Conservation (phyloP, 106 monocot genomes). For the Allium sativum region DNA sequence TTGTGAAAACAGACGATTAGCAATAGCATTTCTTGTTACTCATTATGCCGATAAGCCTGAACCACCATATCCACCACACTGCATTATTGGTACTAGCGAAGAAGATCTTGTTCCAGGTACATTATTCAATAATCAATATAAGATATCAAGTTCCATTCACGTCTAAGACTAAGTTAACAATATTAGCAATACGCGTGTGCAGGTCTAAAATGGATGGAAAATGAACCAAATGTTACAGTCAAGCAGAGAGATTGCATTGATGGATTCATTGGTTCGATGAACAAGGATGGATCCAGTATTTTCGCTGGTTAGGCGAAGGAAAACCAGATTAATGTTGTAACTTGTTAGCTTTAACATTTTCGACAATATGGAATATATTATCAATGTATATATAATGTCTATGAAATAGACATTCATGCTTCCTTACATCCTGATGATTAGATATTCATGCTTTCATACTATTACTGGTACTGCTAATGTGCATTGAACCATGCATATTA, state of each 20-base stretch:
- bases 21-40: conserved; percentile 69
- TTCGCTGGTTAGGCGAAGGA: conserved; percentile 59
- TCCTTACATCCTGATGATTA: too few species aligned
- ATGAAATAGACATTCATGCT: too few species aligned
- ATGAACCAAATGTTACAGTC: conserved; percentile 49
- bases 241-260: conserved; percentile 76
- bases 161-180: neutral
- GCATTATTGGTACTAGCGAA: conserved; percentile 76
- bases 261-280: conserved; percentile 55
- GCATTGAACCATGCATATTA: too few species aligned
- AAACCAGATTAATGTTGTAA: conserved; percentile 55
- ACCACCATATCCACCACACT: conserved; percentile 86
- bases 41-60: conserved; percentile 76
- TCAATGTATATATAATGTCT: too few species aligned
- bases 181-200: neutral
- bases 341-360: neutral
- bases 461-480: too few species aligned
- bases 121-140: neutral
- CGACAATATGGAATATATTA: too few species aligned
- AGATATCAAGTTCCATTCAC: neutral
- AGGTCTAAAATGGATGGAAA: conserved; percentile 78
- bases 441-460: too few species aligned
- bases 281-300: conserved; percentile 67
- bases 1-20: conserved; percentile 56
- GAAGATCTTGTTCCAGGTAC: conserved; percentile 80